Percentiles rank a stretch among this genome's conserved stretches.
Evolutionary conservation across 1,284 basidiomycete species (phyloP).

Genomic region (Irpex lacteus): DNA sequence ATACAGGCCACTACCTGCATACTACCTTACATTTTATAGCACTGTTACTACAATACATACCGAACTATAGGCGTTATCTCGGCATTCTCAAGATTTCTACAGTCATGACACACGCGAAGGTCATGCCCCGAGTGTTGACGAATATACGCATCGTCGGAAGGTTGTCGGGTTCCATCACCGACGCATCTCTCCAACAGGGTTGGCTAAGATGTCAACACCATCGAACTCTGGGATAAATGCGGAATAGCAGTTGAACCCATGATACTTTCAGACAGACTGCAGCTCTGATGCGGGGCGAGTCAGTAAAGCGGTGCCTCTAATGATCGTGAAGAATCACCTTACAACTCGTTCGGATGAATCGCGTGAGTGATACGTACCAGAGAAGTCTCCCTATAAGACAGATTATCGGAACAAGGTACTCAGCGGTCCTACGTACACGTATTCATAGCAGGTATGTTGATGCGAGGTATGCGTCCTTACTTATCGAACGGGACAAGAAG

Average conservation of each 20-base stretch:
- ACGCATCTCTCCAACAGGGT: background rate
- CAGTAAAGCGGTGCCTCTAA: background rate
- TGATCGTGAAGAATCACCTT: background rate
- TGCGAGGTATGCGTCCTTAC: no score
- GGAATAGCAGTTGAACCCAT: constrained; percentile 4
- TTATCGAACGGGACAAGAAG: no score
- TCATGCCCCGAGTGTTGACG: background rate
- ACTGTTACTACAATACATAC: background rate
- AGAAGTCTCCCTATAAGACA: no score
- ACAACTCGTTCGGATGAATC: no score
- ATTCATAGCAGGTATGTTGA: no score
- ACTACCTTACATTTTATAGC: constrained; percentile 2
- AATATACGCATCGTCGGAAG: background rate
- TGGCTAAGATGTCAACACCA: background rate
- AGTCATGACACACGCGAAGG: background rate
- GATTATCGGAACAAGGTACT: no score
- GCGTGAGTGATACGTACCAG: no score
- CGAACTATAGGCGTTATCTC: constrained; percentile 16
- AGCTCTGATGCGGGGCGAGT: background rate
- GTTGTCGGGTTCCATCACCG: constrained; percentile 5
- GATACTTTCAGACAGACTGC: background rate
- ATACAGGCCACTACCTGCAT: background rate
- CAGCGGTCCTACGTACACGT: no score
- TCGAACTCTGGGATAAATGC: constrained; percentile 4
- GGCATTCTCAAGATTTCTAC: constrained; percentile 1